Conservation (phyloP, 495 filamentous ascomycete species). For the Astrothelium macrocarpum region DNA sequence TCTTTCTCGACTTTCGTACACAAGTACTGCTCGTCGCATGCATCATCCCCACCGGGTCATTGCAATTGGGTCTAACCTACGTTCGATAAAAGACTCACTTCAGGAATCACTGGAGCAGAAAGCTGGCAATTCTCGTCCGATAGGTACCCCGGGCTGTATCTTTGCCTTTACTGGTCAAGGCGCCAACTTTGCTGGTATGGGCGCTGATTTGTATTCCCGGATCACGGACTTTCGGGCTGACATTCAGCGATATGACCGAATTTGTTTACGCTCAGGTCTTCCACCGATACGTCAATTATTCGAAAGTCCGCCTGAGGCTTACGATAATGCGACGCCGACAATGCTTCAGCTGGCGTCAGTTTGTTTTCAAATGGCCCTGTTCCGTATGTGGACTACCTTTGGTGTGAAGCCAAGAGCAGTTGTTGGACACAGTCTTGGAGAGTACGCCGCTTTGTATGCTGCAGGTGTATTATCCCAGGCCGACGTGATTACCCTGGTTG, state of each 20-base stretch:
- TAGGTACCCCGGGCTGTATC: constrained; percentile 24
- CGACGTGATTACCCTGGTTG: constrained; percentile 34
- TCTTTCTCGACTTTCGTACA: constrained; percentile 36
- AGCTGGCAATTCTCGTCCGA: constrained; percentile 25
- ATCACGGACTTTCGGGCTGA: constrained; percentile 24
- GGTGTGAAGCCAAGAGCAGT: constrained; percentile 30
- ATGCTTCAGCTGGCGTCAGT: constrained; percentile 28
- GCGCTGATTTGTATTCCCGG: constrained; percentile 23
- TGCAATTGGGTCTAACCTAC: constrained; percentile 32
- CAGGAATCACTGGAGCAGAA: constrained; percentile 25
- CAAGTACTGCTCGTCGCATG: constrained; percentile 24
- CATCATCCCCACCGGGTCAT: constrained; percentile 17
- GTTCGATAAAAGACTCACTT: constrained; percentile 22
- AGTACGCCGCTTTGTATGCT: constrained; percentile 36
- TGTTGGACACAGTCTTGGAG: constrained; percentile 38
- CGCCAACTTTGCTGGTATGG: constrained; percentile 28
- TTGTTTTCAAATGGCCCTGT: constrained; percentile 35
- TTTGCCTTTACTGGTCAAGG: constrained; percentile 45
- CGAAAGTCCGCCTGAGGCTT: constrained; percentile 16
- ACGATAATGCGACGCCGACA: constrained; percentile 16
- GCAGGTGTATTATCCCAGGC: constrained; percentile 33
- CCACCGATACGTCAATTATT: constrained; percentile 25
- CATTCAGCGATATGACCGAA: constrained; percentile 24
- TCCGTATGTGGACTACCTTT: constrained; percentile 29
- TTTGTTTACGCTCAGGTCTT: constrained; percentile 26